These are phyloP conservation scores for Punctularia strigosozonata DNA, from an alignment of 768 basidiomycete genomes.

Conservation along the genomic window DNA sequence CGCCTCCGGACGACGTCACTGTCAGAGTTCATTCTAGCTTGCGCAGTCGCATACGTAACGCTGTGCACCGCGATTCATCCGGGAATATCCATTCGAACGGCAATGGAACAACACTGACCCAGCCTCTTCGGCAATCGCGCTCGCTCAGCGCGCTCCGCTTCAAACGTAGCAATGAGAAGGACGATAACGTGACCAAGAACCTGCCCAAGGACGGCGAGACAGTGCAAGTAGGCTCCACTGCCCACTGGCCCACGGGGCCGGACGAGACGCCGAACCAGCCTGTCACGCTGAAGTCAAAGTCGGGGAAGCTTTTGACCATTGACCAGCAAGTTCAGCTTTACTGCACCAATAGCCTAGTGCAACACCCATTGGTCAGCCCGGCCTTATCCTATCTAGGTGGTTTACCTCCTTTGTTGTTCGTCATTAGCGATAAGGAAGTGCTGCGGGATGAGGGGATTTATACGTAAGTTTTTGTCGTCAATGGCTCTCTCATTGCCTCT, in stretches of 20 bases:
- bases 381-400: conserved; percentile 62
- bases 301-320: conserved; percentile 44
- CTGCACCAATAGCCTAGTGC: conserved; percentile 62
- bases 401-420: conserved; percentile 74
- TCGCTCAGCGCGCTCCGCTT: not conserved
- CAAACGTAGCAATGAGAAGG: not conserved
- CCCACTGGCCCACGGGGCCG: conserved; percentile 28
- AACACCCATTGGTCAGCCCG: conserved; percentile 68
- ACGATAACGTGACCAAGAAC: conserved; percentile 8
- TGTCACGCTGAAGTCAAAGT: conserved; percentile 29
- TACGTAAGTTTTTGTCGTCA: conserved; percentile 32
- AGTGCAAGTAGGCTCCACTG: conserved; percentile 38
- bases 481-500: not conserved
- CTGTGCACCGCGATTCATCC: conserved; percentile 24
- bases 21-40: conserved; percentile 43
- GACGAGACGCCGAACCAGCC: conserved; percentile 28
- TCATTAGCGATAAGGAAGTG: conserved; percentile 85
- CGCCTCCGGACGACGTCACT: conserved; percentile 54
- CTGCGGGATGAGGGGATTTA: conserved; percentile 88
- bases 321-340: conserved; percentile 79
- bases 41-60: conserved; percentile 48
- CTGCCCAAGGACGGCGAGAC: conserved; percentile 18
- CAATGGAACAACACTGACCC: not conserved
- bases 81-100: not conserved
- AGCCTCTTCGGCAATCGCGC: not conserved